Base-by-base conservation (phyloP, 495 filamentous ascomycete species). In the Talaromyces stipitatus region DNA sequence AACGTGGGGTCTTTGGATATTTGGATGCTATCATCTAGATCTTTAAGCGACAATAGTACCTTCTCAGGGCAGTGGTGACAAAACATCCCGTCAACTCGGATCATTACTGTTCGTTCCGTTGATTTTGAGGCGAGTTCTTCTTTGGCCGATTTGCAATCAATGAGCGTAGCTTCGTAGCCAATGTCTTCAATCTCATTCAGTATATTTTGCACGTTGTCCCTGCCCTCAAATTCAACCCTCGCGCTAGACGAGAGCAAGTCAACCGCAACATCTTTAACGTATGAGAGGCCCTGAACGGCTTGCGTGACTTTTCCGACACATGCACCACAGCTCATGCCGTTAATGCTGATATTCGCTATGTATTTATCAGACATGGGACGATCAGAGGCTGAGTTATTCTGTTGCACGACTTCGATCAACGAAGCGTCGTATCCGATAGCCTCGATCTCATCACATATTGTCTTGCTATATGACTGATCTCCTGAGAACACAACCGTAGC, bases 261-360 rank as follows among this genome's bases (percentile, higher is more conserved):
- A 45, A 96, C 78, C 5, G 78, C 77, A 20, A 86, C 81, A 36
- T 80, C 74, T 30, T 73, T 75, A 16, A 95, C 73, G 71, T 83
- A 94, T 8, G 78, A 61, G 28, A 81, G 73, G 56, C 83, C 78
- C 55, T 86, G 73, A 30, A 96, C 61, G 5, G 81, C 83, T 24
- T 80, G 69, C 12, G 81, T 87, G 61, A 95, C 81, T 43, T 72
- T 73, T 38, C 80, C 82, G 11, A 82, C 78, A 65, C 91, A 96
- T 3, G 87, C 78, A 20, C 83, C 82, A 65, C 91, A 96, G 5
- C 87, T 94, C 89, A 96, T 94, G 12, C 90, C 90, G 23, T 79
- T 83, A 54, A 96, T 85, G 5, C 86, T 81, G 58, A 90, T 76
- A 2, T 84, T 82, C 2, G 81, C 88, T 46, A 74, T 69, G 71